phyloP scores from a whole-genome alignment of 352 stramenopile genomes.

The Phytophthora citrophthora region DNA sequence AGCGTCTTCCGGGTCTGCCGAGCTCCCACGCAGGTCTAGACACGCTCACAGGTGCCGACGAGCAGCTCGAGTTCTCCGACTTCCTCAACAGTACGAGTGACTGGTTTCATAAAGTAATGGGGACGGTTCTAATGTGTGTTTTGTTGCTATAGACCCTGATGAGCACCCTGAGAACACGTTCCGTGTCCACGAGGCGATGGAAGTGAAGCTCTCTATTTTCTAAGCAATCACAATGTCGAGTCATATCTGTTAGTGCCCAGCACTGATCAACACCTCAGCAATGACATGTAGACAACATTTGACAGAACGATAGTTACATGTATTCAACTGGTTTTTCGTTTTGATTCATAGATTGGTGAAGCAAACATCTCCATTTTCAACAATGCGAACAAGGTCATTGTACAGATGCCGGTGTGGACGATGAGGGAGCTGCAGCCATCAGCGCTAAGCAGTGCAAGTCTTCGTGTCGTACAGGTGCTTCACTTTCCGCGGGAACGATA shows the following conservation, averaged over 20 bases:
- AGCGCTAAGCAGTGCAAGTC: constrained; percentile 81
- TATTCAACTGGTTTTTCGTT: constrained; percentile 10
- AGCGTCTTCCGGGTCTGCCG: constrained; percentile 85
- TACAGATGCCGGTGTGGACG: constrained; percentile 5
- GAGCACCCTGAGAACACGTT: constrained; percentile 84
- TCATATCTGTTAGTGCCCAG: neutral
- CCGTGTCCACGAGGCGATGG: constrained; percentile 88
- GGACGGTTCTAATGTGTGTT: constrained; percentile 14
- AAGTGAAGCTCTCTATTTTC: constrained; percentile 91
- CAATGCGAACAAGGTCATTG: constrained; percentile 18
- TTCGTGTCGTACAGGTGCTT: constrained; percentile 46
- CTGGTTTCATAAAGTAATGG: no score
- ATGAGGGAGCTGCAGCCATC: constrained; percentile 35
- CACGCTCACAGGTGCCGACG: constrained; percentile 80
- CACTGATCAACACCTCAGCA: constrained; percentile 5
- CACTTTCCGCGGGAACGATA: constrained; percentile 36
- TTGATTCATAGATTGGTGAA: constrained; percentile 1
- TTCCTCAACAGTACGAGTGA: constrained; percentile 74
- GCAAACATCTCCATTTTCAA: neutral
- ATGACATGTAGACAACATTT: constrained; percentile 31
- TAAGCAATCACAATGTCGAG: constrained; percentile 41
- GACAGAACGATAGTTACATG: constrained; percentile 19
- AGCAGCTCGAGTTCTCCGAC: constrained; percentile 82
- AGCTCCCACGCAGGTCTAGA: constrained; percentile 80
- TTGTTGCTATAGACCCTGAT: constrained; percentile 58